Conservation (phyloP, 164 flowering plant genomes). For the Platanus orientalis region DNA sequence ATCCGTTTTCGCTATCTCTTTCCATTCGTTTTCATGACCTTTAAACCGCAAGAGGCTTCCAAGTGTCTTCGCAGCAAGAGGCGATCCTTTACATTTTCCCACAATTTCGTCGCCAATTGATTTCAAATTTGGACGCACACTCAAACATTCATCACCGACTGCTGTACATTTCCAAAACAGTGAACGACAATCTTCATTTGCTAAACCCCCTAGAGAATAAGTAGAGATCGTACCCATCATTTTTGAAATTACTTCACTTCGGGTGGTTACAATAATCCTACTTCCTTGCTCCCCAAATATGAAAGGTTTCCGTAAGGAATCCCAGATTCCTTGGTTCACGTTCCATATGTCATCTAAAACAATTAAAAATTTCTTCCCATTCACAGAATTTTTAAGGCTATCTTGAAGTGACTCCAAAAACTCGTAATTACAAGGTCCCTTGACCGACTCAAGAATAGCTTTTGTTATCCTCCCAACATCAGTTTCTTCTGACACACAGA, state of each 20-base stretch:
- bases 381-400: background rate
- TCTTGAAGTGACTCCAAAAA: background rate
- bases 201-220: background rate
- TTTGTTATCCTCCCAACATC: background rate
- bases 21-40: background rate
- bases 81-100: background rate
- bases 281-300: background rate
- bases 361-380: background rate
- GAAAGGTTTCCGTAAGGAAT: background rate
- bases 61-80: constrained; percentile 4
- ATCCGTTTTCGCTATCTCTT: background rate
- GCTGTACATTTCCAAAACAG: background rate
- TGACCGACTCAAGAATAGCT: background rate
- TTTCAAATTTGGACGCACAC: background rate
- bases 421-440: background rate
- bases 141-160: background rate
- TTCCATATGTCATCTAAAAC: constrained; percentile 4
- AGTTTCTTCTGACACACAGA: background rate
- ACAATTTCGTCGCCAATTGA: background rate
- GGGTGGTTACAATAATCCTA: background rate
- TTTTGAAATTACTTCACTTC: background rate
- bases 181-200: background rate
- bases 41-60: background rate
- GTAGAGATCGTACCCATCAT: background rate
- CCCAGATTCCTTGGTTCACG: background rate